These are phyloP conservation scores for Dendrobium catenatum DNA, from an alignment of 106 monocot species.

Conservation along the genomic window DNA sequence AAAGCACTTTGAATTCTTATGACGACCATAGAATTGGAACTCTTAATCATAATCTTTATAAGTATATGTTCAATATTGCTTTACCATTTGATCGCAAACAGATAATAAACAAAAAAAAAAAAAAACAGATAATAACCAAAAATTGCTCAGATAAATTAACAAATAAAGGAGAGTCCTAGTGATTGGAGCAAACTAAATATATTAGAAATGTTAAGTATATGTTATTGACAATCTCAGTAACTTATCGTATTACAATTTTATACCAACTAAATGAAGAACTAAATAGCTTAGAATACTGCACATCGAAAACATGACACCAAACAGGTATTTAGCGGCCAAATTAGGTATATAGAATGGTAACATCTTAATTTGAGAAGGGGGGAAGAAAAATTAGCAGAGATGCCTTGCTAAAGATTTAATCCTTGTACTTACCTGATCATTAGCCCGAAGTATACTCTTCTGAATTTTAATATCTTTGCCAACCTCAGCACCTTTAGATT, in stretches of 20 bases:
- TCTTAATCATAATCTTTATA: background rate
- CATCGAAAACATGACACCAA: background rate
- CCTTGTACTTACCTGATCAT: conserved; percentile 60
- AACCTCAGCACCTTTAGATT: conserved; percentile 63
- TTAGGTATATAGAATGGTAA: background rate
- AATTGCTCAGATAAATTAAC: background rate
- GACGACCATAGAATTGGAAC: background rate
- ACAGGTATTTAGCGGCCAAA: background rate
- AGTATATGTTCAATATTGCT: background rate
- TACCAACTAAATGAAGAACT: background rate
- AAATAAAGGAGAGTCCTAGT: background rate
- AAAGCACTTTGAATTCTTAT: background rate
- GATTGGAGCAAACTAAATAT: background rate
- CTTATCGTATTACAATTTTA: background rate
- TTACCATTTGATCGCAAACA: background rate
- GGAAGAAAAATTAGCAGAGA: background rate
- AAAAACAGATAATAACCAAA: background rate
- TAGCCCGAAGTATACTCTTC: conserved; percentile 64
- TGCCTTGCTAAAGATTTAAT: background rate
- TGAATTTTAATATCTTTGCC: conserved; percentile 85
- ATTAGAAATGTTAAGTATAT: background rate
- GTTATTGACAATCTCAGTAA: background rate
- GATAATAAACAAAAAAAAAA: background rate
- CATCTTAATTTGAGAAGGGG: background rate
- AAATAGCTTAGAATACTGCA: background rate